A percentile compares a stretch with the other conserved stretches of the same genome.
These are phyloP conservation scores for Bipolaris cookei DNA, from an alignment of 2,329 filamentous ascomycete species.

Conservation along the genomic window DNA sequence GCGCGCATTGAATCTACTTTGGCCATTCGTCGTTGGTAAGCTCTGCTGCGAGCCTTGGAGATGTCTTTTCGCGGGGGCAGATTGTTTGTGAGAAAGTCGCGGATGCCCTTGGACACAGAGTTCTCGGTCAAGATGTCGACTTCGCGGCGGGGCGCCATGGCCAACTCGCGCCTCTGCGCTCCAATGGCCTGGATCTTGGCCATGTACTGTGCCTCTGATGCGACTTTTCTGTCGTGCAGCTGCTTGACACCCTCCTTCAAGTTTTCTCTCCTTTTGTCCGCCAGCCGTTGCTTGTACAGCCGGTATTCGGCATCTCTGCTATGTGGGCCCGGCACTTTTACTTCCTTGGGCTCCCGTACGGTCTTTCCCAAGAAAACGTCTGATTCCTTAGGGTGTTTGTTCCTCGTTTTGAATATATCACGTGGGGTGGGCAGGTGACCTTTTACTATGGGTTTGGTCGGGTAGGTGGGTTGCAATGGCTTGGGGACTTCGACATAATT, in stretches of 20 bases:
- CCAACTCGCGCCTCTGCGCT: slow-evolving; percentile 56
- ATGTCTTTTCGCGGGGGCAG: slow-evolving; percentile 36
- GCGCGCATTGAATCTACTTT: slow-evolving; percentile 66
- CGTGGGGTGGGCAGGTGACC: slow-evolving; percentile 85
- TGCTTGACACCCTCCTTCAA: slow-evolving; percentile 73
- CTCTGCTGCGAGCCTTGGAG: slow-evolving; percentile 37
- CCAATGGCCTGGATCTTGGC: slow-evolving; percentile 45
- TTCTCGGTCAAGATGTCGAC: slow-evolving; percentile 57
- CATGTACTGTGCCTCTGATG: slow-evolving; percentile 29
- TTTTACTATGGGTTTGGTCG: slow-evolving; percentile 62
- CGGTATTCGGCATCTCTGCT: slow-evolving; percentile 57
- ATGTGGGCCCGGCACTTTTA: slow-evolving; percentile 44
- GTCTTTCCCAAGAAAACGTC: slow-evolving; percentile 66
- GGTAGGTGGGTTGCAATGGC: slow-evolving; percentile 71
- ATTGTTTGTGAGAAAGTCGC: slow-evolving; percentile 43
- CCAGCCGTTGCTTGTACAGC: slow-evolving; percentile 75
- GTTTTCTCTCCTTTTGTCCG: slow-evolving; percentile 72
- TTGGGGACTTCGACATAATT: slow-evolving; percentile 82
- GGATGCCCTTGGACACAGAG: slow-evolving; percentile 39
- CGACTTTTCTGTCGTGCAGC: slow-evolving; percentile 61
- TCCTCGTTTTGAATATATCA: slow-evolving; percentile 68
- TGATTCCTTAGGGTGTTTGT: slow-evolving; percentile 60
- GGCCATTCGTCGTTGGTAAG: slow-evolving; percentile 52
- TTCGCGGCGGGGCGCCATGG: slow-evolving; percentile 70
- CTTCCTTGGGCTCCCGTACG: slow-evolving; percentile 60